phyloP scores from a whole-genome alignment of 257 asterid species.

The Solanum pimpinellifolium region DNA sequence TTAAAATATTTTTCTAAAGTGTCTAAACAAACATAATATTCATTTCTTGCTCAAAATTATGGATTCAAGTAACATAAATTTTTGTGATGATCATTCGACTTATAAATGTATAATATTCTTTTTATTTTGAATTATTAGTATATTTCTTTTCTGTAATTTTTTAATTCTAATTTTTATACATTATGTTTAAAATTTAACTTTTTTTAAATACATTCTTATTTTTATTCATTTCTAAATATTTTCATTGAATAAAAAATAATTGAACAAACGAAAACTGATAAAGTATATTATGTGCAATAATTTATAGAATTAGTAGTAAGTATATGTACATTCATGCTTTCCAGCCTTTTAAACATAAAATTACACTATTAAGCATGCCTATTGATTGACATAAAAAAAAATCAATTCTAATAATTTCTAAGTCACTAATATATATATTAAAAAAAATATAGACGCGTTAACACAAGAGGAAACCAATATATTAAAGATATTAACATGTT shows the following conservation, averaged over 20 bases:
- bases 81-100: neutral
- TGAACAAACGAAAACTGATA: neutral
- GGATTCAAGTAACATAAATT: neutral
- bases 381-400: neutral
- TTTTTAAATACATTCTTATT: neutral
- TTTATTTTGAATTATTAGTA: no score
- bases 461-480: neutral
- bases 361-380: neutral
- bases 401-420: neutral
- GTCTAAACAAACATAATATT: neutral
- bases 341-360: neutral
- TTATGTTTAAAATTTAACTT: no score
- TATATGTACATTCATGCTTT: neutral
- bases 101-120: neutral
- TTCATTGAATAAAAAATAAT: no score
- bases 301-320: neutral
- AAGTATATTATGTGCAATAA: neutral
- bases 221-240: rapidly evolving
- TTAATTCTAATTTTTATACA: no score
- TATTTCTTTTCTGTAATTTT: no score
- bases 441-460: neutral
- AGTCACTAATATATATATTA: neutral
- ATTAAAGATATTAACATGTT: neutral
- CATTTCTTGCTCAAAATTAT: neutral
- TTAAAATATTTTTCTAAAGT: neutral